phyloP scores from a whole-genome alignment of 352 stramenopile genomes.

The Globisporangium heterothallicum region DNA sequence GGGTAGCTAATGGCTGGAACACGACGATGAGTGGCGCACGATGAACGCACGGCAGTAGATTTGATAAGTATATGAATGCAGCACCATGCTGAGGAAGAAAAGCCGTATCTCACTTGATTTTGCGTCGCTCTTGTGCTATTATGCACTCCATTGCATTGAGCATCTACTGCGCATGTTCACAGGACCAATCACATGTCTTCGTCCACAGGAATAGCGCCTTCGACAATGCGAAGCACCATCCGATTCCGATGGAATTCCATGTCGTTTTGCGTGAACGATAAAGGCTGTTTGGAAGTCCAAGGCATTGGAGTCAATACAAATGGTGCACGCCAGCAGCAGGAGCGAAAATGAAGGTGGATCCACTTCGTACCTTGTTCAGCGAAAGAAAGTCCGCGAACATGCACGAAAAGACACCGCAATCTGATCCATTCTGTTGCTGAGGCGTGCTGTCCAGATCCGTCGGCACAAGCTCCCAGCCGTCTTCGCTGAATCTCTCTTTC shows the following conservation, averaged over 20 bases:
- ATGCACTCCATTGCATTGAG: background rate
- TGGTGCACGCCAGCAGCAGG: background rate
- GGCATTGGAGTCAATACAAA: background rate
- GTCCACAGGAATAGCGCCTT: slow-evolving; percentile 55
- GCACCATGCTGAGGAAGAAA: no score
- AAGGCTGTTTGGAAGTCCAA: slow-evolving; percentile 23
- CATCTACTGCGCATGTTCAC: background rate
- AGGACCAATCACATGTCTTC: slow-evolving; percentile 45
- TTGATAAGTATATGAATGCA: background rate
- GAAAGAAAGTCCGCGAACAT: slow-evolving; percentile 83
- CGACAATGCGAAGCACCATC: slow-evolving; percentile 70
- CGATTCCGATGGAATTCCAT: slow-evolving; percentile 82
- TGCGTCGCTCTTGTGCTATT: no score
- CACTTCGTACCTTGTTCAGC: slow-evolving; percentile 42
- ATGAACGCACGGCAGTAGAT: no score
- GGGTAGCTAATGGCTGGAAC: background rate
- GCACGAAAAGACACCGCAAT: slow-evolving; percentile 84
- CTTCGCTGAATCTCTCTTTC: slow-evolving; percentile 48
- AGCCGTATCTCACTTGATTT: no score
- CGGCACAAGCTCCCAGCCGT: slow-evolving; percentile 62
- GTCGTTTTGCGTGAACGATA: slow-evolving; percentile 73
- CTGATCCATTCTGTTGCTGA: slow-evolving; percentile 75
- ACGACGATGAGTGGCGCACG: background rate
- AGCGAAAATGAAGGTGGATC: background rate
- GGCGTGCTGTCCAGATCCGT: slow-evolving; percentile 49